Evolutionary conservation across 148 eudicot species (phyloP), one percentile per base, ranked within the genome.

Genomic region (Rhododendron ferrugineum): DNA sequence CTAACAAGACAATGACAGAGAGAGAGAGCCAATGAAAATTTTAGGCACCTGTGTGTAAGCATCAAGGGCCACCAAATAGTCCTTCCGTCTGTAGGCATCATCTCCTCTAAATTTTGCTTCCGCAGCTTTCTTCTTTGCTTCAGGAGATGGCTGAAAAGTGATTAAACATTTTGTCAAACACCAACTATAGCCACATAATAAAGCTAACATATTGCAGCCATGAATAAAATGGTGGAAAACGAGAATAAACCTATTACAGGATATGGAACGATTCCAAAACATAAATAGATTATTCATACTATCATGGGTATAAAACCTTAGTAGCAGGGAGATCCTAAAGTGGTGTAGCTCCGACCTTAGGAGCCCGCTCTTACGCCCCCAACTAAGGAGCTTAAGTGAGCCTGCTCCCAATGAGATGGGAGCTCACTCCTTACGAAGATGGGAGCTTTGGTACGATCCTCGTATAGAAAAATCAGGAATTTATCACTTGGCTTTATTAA

Each of bases 71-170:
- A 82, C 49, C 54, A 82, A 83, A 85, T 78, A 93, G 52, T 97
- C 96, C 87, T 95, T 95, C 82, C 84, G 86, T 81, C 62, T 92
- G 86, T 93, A 97, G 86, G 98, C 98, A 58, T 94, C 96, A 83
- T 95, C 94, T 28, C 89, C 99, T 68, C 94, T 92, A n/a, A 89
- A 85, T 91, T 97, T 97, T 82, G 95, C 98, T 86, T 97, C 96
- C 54, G 93, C 96, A 74, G 99, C 98, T 88, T 92, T 93, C 85
- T 86, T 86, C 94, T 92, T 97, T 66, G 95, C 96, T 89, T 94
- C 99, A 44, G 92, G 91, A 34, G 93, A 82, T 78, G 92, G 95
- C 99, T 97, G 82, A 89, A 70, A 15, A 52, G 82, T 70, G 49
- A 50, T 8, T 72, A 40, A 32, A 8, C 75, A 76, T 5, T 50